Conservation (phyloP, 75 land plant species). For the Pinus tabuliformis region DNA sequence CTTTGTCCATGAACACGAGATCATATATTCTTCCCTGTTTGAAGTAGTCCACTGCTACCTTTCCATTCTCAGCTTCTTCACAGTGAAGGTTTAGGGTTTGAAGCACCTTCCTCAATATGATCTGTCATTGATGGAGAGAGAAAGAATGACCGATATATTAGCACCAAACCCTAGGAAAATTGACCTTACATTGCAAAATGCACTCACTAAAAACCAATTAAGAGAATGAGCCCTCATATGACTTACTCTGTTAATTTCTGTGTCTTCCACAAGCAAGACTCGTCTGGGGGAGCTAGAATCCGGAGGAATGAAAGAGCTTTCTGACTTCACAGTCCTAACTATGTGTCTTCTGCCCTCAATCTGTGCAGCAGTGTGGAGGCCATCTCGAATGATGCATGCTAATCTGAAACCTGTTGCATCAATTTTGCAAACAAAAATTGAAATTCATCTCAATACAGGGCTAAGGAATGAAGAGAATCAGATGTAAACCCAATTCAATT, state of each 20-base stretch:
- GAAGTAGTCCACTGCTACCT: constrained; percentile 44
- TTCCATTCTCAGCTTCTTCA: constrained; percentile 64
- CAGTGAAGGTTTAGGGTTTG: constrained; percentile 43
- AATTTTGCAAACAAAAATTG: background rate
- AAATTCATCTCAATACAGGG: background rate
- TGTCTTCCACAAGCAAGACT: constrained; percentile 49
- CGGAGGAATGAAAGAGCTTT: background rate
- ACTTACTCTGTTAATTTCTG: constrained; percentile 37
- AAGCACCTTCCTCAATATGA: constrained; percentile 45
- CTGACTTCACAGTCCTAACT: background rate
- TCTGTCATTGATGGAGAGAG: constrained; percentile 15
- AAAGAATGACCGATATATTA: no score
- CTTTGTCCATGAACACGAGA: constrained; percentile 62
- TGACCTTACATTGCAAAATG: no score
- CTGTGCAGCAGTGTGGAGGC: no score
- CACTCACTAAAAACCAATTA: no score
- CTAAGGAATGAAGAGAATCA: no score
- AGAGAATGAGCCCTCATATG: background rate
- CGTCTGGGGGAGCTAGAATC: constrained; percentile 7
- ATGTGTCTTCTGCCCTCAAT: background rate
- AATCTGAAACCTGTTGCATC: background rate
- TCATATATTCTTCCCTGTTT: constrained; percentile 46
- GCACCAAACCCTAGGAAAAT: no score
- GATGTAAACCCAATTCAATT: no score
- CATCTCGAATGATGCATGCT: background rate